phyloP scores from a whole-genome alignment of 1,284 basidiomycete species.

The Amylostereum areolatum region DNA sequence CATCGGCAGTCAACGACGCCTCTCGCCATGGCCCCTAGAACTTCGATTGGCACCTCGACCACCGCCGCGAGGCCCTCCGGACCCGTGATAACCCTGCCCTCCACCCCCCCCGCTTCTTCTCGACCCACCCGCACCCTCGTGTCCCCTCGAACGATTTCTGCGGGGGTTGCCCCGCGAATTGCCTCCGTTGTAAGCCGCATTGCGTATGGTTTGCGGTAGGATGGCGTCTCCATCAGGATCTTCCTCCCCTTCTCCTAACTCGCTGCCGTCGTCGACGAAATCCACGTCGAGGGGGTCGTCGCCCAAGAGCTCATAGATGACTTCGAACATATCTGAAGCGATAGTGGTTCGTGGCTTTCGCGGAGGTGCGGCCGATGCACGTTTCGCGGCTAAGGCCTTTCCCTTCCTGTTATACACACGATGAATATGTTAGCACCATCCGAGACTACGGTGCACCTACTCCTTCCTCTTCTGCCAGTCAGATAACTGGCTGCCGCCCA shows the following conservation, averaged over 20 bases:
- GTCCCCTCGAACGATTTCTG: neutral
- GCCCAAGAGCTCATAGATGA: neutral
- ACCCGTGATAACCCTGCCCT: neutral
- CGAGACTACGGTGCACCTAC: conserved; percentile 13
- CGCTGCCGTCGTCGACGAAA: neutral
- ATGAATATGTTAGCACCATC: neutral
- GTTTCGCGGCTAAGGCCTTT: conserved; percentile 5
- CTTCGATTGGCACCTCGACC: neutral
- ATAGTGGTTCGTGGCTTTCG: neutral
- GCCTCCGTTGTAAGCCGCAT: no score
- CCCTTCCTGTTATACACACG: conserved; percentile 7
- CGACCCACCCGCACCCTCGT: conserved; percentile 1
- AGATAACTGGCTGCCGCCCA: conserved; percentile 13
- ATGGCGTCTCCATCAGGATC: neutral
- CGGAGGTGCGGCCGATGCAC: no score
- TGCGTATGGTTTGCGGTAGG: neutral
- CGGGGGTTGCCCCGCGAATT: no score
- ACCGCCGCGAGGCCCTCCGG: conserved; percentile 3
- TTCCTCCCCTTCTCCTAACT: conserved; percentile 1
- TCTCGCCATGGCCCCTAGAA: neutral
- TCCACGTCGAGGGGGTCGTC: conserved; percentile 6
- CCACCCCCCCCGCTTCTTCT: conserved; percentile 3
- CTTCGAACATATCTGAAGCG: neutral
- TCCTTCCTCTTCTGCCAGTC: conserved; percentile 22
- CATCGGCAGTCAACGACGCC: no score